phyloP scores from a whole-genome alignment of 441 rosid species.

The Manihot esculenta region DNA sequence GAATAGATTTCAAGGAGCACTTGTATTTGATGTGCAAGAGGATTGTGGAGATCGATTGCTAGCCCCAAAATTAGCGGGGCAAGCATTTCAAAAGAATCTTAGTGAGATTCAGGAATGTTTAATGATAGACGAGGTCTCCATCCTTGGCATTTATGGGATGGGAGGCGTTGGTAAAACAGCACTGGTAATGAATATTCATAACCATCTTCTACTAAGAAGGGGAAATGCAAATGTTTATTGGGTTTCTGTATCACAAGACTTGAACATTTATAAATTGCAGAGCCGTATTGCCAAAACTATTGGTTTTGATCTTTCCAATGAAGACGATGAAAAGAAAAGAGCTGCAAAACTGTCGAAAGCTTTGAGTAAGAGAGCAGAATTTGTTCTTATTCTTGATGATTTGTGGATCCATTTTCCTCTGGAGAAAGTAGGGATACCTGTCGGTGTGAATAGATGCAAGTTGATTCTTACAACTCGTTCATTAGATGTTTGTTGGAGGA shows the following conservation, averaged over 20 bases:
- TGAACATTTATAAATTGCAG: neutral
- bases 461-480: slow-evolving; percentile 26
- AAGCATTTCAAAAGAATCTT: neutral
- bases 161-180: slow-evolving; percentile 20
- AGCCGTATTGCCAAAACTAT: neutral
- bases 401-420: neutral
- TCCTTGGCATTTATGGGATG: slow-evolving; percentile 11
- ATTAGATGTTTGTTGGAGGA: neutral
- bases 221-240: neutral
- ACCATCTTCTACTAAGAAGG: neutral
- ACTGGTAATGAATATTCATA: neutral
- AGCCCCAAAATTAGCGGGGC: slow-evolving; percentile 1
- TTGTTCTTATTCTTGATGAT: slow-evolving; percentile 25
- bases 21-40: neutral
- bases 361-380: neutral
- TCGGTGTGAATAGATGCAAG: neutral
- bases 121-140: neutral
- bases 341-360: neutral
- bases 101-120: neutral
- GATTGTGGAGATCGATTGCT: neutral
- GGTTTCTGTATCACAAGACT: slow-evolving; percentile 6
- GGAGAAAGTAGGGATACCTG: slow-evolving; percentile 17
- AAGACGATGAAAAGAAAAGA: neutral
- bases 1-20: neutral
- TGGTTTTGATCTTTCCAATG: neutral